Evolutionary conservation across 495 filamentous ascomycete genomes (phyloP), one percentile per base, ranked within the genome.

Genomic region (Penicillium waksmanii): DNA sequence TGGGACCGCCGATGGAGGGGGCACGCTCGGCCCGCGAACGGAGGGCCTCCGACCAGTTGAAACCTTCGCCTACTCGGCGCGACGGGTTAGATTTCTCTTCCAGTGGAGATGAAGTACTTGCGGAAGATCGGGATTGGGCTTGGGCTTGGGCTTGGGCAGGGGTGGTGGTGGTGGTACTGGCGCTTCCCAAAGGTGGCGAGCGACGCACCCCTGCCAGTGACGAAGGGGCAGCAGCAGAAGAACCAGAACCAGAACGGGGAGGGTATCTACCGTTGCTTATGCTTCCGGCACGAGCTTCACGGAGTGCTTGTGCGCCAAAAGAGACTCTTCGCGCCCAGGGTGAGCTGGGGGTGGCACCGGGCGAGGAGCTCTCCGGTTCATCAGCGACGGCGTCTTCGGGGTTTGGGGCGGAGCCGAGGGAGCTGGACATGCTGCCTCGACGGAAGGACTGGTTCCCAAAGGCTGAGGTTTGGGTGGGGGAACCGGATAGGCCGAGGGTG

Each of bases 1-100:
- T 64, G 77, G 82, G 61, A 76, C 69, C 78, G 66, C 65, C 76
- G 53, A 78, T 66, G 46, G 89, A 85, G 55, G 92, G 89, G 64
- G 84, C 85, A 74, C 92, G 91, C 75, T 96, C 90, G 63, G 93
- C 93, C 62, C 92, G 87, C 65, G 86, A 85, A 70, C 91, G 91
- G 80, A 96, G 86, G 77, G 94, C 91, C 76, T 96, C 93, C 75
- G 91, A 90, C 90, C 93, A 96, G 73, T 95, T 94, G 82, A 92
- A 95, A 71, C 87, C 89, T 84, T 93, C 91, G 80, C 91, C 91
- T 94, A 82, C 81, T 77, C 87, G 73, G 66, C 75, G 70, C 51
- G 73, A 75, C 58, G 62, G 36, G 76, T 79, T 75, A 82, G 78
- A 79, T 69, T 58, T 74, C 65, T 78, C 74, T 66, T 76, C 75